A percentile compares a stretch with the other conserved stretches of the same genome.
phyloP scores from a whole-genome alignment of 2,329 filamentous ascomycete genomes.

The Arthrinium phaeospermum region DNA sequence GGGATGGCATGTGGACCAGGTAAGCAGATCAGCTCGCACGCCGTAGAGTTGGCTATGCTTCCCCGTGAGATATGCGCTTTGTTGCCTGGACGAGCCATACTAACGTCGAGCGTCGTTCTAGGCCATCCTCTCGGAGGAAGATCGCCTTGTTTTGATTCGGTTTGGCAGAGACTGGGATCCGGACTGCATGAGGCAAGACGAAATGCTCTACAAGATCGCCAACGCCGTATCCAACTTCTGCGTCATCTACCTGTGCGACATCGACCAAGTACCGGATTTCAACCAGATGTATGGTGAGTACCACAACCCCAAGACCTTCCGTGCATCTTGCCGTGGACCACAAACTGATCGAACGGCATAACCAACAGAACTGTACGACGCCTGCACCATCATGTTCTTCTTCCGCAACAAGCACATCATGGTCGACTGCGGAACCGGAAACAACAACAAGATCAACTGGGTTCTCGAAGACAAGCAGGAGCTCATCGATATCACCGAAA shows the following conservation, averaged over 20 bases:
- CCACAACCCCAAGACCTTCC: constrained; percentile 25
- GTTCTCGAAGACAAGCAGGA: constrained; percentile 98
- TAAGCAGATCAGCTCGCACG: background rate
- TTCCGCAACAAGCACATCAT: constrained; percentile 99
- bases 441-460: constrained; percentile 99
- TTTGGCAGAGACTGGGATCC: constrained; percentile 88
- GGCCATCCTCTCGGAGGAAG: constrained; percentile 86
- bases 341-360: constrained; percentile 24
- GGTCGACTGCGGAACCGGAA: constrained; percentile 96
- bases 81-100: background rate
- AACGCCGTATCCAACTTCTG: constrained; percentile 94
- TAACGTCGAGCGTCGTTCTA: background rate
- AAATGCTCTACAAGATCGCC: constrained; percentile 92
- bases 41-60: background rate
- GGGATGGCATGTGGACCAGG: constrained; percentile 97
- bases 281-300: constrained; percentile 85
- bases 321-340: constrained; percentile 15
- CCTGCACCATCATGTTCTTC: constrained; percentile 96
- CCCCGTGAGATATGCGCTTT: background rate
- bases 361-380: constrained; percentile 71
- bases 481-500: constrained; percentile 97
- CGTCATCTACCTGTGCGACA: constrained; percentile 91
- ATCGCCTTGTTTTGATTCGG: constrained; percentile 90
- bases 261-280: constrained; percentile 90
- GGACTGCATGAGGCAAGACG: constrained; percentile 79